These are phyloP conservation scores for Aspergillus amoenus DNA, from an alignment of 2,329 filamentous ascomycete species.

Conservation along the genomic window DNA sequence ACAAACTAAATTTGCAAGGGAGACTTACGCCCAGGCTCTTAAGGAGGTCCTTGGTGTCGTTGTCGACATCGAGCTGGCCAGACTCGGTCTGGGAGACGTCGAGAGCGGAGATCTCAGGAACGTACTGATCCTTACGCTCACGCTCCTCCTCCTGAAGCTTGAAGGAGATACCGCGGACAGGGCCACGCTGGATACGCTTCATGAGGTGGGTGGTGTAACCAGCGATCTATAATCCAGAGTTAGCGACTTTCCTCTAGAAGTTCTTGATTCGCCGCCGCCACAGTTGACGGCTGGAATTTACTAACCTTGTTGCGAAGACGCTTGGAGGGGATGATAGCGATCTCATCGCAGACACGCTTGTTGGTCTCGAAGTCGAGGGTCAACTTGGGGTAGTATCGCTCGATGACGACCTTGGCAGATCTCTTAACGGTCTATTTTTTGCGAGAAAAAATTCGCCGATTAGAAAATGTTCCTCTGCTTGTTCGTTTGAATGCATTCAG, in stretches of 20 bases:
- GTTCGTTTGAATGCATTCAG: not conserved
- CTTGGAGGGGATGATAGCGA: conserved; percentile 99
- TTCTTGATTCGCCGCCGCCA: no score
- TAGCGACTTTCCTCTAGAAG: not conserved
- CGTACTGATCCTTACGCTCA: conserved; percentile 99
- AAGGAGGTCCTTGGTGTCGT: conserved; percentile 97
- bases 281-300: not conserved
- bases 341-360: conserved; percentile 99
- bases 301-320: conserved; percentile 96
- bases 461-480: not conserved
- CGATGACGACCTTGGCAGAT: conserved; percentile 99
- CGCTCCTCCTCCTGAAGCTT: conserved; percentile 99
- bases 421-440: conserved; percentile 65
- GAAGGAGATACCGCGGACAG: conserved; percentile 99
- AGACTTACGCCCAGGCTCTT: conserved; percentile 95
- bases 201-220: conserved; percentile 98
- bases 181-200: conserved; percentile 99
- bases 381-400: conserved; percentile 96
- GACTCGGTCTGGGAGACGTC: conserved; percentile 93
- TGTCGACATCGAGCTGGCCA: conserved; percentile 91
- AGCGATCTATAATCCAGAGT: conserved; percentile 66
- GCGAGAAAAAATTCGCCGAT: not conserved
- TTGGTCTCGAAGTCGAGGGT: conserved; percentile 99
- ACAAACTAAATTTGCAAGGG: not conserved
- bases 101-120: conserved; percentile 96